Percentiles rank a stretch among this genome's conserved stretches.
Conservation (phyloP, 768 basidiomycete species). For the Panaeolus cyanescens region DNA sequence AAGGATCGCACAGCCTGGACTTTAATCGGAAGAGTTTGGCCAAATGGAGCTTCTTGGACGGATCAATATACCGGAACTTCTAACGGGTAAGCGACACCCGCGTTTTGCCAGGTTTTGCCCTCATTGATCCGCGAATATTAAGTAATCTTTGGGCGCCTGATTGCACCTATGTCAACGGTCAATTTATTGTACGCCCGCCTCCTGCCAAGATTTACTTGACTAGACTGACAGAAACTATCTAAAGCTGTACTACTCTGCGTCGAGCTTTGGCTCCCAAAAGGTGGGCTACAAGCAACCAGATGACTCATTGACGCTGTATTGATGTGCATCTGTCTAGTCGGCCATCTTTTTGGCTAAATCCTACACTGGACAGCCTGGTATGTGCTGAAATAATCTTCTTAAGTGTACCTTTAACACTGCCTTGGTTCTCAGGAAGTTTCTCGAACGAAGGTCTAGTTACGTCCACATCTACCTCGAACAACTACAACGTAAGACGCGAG, state of each 20-base stretch:
- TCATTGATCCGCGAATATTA: neutral
- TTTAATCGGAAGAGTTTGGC: conserved; percentile 46
- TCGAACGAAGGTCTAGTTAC: conserved; percentile 50
- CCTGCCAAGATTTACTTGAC: neutral
- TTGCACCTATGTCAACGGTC: conserved; percentile 33
- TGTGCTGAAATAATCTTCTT: neutral
- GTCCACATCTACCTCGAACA: conserved; percentile 35
- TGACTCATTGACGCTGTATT: neutral
- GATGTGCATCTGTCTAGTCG: conserved; percentile 29
- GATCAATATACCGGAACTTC: conserved; percentile 47
- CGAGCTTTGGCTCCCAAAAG: conserved; percentile 54
- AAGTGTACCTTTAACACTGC: neutral
- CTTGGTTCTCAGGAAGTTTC: conserved; percentile 40
- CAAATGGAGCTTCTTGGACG: conserved; percentile 52
- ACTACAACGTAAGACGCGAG: conserved; percentile 42
- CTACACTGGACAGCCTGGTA: conserved; percentile 45
- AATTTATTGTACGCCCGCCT: conserved; percentile 5
- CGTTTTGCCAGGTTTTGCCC: neutral
- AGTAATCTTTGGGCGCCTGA: conserved; percentile 43
- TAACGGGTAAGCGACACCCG: conserved; percentile 35
- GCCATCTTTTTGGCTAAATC: conserved; percentile 59
- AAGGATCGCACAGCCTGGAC: conserved; percentile 50
- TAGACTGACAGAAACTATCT: neutral
- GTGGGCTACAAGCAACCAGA: conserved; percentile 20
- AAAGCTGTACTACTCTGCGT: conserved; percentile 60